phyloP scores from a whole-genome alignment of 2,329 filamentous ascomycete species.

The Fusarium decemcellulare region DNA sequence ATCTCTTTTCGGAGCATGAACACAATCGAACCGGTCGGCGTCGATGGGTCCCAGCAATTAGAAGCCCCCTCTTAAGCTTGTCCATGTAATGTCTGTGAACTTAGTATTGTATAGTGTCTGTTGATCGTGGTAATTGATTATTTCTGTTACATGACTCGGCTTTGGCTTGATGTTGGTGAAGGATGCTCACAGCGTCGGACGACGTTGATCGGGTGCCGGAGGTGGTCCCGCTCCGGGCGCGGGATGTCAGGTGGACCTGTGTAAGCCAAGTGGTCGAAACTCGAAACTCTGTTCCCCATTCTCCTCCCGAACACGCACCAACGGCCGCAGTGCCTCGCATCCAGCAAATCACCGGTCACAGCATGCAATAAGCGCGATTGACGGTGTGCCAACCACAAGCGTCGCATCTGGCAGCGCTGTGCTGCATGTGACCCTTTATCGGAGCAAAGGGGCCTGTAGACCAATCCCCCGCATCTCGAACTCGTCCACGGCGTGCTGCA shows the following conservation, averaged over 20 bases:
- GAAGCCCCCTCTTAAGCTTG: constrained; percentile 33
- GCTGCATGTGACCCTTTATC: constrained; percentile 33
- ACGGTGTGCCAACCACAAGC: constrained; percentile 14
- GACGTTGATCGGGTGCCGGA: constrained; percentile 9
- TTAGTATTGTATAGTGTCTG: constrained; percentile 42
- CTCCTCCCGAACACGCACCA: constrained; percentile 7
- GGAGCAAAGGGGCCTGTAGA: not conserved
- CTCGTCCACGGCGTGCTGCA: constrained; percentile 13
- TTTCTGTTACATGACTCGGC: not conserved
- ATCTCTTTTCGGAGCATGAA: constrained; percentile 32
- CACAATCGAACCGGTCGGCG: constrained; percentile 27
- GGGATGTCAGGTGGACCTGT: not conserved
- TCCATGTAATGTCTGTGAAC: constrained; percentile 46
- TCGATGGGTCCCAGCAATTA: constrained; percentile 24
- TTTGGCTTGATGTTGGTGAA: not conserved
- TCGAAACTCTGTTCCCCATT: not conserved
- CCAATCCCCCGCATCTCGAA: constrained; percentile 17
- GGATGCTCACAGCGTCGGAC: not conserved
- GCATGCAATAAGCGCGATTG: not conserved
- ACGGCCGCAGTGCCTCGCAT: not conserved
- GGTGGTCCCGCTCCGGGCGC: constrained; percentile 11
- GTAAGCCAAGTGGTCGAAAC: not conserved
- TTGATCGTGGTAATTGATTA: constrained; percentile 27
- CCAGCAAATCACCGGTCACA: not conserved
- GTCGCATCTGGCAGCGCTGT: constrained; percentile 9